Evolutionary conservation across 306 rosid genomes (phyloP), one percentile per base, ranked within the genome.

Genomic region (Inga oerstediana): DNA sequence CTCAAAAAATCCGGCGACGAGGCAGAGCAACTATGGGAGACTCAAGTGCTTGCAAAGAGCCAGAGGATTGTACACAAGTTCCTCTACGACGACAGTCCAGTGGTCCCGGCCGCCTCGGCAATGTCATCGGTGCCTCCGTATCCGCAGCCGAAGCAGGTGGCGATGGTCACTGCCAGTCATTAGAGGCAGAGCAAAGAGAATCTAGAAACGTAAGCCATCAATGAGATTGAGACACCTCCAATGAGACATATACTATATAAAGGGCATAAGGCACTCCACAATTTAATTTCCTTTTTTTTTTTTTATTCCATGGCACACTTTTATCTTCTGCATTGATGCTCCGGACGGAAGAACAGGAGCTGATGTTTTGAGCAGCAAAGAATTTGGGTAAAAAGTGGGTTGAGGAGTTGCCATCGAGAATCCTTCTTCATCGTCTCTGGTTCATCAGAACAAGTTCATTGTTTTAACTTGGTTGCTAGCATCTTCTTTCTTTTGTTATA

Each of bases 11-110:
- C 37, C 2, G 46, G 73, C 0, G 69, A 15, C 1, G 72, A 39
- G 1, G 68, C 81, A n/a, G 86, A 81, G 70, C 69, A 69, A 51
- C 43, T 32, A 0, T 88, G 91, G 91, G 72, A 84, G 24, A 74
- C 84, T 11, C 74, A 75, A 0, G 91, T 88, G 13, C 48, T 84
- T 2, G 52, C 79, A 1, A 81, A 59, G 20, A 86, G 77, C 32
- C 66, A 79, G 3, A 8, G 56, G 43, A 72, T 86, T 1, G 62
- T 88, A 0, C 80, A 81, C 32, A 79, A 81, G 8, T 88, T 88
- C 6, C 80, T 88, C 0, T 82, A 78, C 20, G 52, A 49, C 5
- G 79, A 74, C 52, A 62, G 9, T 59, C 6, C 8, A 34, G 69
- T 83, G 67, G 68, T 77, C 43, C 68, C 65, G 19, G 2, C 84